A percentile compares a stretch with the other conserved stretches of the same genome.
Evolutionary conservation across 371 early-diverging fungal species (phyloP).

Genomic region (Saksenaea oblongispora): DNA sequence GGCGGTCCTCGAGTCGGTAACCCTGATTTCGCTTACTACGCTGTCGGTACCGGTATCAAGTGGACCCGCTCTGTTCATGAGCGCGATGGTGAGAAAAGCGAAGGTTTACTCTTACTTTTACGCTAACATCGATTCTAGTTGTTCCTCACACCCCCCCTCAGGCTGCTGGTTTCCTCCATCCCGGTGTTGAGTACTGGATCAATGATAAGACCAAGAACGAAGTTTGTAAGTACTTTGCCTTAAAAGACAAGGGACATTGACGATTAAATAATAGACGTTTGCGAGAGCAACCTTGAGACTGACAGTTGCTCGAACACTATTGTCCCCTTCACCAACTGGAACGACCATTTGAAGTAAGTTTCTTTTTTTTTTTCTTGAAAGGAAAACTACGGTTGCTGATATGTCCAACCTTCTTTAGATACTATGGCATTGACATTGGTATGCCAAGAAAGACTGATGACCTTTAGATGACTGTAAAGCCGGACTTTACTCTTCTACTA

Average conservation of each 20-base stretch:
- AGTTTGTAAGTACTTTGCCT: slow-evolving; percentile 10
- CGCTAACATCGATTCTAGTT: slow-evolving; percentile 1
- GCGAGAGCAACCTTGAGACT: slow-evolving; percentile 13
- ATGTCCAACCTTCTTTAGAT: not conserved
- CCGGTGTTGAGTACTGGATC: slow-evolving; percentile 23
- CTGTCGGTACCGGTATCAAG: slow-evolving; percentile 2
- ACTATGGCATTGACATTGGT: not conserved
- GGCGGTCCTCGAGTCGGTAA: slow-evolving; percentile 21
- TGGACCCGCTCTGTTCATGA: slow-evolving; percentile 13
- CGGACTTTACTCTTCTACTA: not conserved
- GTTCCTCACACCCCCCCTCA: slow-evolving; percentile 20
- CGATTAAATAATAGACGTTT: slow-evolving; percentile 14
- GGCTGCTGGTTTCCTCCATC: slow-evolving; percentile 14
- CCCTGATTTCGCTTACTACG: slow-evolving; percentile 17
- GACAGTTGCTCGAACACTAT: slow-evolving; percentile 11
- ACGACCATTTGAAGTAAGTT: slow-evolving; percentile 18
- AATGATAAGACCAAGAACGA: not conserved
- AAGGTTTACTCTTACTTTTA: not conserved
- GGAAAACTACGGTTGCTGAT: not conserved
- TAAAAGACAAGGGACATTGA: not conserved
- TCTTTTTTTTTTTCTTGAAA: not conserved
- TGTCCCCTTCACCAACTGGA: slow-evolving; percentile 9
- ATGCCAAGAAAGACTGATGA: not conserved
- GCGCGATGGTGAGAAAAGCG: slow-evolving; percentile 17
- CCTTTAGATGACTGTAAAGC: not conserved